Base-by-base conservation (phyloP, 495 filamentous ascomycete genomes). In the Amniculicola lignicola region DNA sequence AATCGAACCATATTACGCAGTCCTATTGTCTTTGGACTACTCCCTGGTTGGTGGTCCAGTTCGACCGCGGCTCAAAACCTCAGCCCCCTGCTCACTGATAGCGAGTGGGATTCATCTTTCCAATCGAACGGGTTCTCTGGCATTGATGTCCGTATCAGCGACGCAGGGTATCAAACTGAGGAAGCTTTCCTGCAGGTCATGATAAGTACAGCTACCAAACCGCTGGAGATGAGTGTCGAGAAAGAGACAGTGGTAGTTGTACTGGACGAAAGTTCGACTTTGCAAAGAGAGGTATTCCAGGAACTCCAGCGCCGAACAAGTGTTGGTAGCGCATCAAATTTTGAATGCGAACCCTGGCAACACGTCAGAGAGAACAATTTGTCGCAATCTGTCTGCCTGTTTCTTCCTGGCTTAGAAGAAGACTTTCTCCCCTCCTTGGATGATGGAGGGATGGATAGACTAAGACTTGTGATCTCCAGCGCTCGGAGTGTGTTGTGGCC, bases 1-100 rank as follows among this genome's bases (percentile, higher is more conserved):
- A 55, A 25, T 2, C 46, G 22, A 36, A 29, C 29, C 31, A 1
- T 29, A 5, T 3, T 54, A 7, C 0, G 10, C 3, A 39, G 1
- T 10, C 11, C 11, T 6, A 50, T 54, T 27, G 27, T 54, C 9
- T 50, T 44, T 16, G 51, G 51, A 6, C 31, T 44, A 0, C 31
- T 61, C 3, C 50, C 40, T 10, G 57, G 51, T 18, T 50, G 51
- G 42, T 41, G 51, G 42, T 9, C 18, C 28, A 18, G 28, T 15
- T 16, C 45, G 4, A 28, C 40, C 5, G 9, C 25, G 14, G 14
- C 16, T n/a, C 40, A 27, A 23, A 19, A 33, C 9, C 16, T n/a
- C 10, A 28, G 29, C 3, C 16, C 23, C 9, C 19, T 18, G 22
- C n/a, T 48, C 6, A 19, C 14, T 16, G 5, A 22, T 3, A 31